phyloP scores from a whole-genome alignment of 2,329 filamentous ascomycete species.

The Albophoma yamanashiensis region DNA sequence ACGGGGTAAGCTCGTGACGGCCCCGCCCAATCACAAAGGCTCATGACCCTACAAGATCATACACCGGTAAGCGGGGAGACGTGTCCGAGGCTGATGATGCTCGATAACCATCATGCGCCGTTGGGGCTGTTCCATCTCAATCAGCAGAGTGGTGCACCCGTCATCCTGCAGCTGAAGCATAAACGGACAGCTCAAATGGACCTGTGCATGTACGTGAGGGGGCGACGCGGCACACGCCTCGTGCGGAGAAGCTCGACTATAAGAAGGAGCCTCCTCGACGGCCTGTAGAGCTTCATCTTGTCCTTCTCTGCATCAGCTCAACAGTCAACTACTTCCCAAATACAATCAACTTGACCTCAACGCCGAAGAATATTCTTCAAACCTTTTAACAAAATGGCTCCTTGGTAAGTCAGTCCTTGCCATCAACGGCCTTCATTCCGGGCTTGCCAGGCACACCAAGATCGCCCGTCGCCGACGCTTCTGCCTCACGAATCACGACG shows the following conservation, averaged over 20 bases:
- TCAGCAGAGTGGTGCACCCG: not conserved
- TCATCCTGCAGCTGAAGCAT: not conserved
- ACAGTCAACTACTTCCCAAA: not conserved
- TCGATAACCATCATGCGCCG: not conserved
- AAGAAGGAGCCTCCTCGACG: constrained; percentile 1
- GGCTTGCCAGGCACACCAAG: not conserved
- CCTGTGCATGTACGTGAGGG: not conserved
- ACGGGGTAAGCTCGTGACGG: not conserved
- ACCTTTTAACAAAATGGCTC: not conserved
- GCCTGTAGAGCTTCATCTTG: not conserved
- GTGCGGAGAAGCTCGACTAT: constrained; percentile 3
- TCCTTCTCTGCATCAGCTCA: not conserved
- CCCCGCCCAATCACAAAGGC: not conserved
- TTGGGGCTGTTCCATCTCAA: not conserved
- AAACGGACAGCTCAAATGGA: not conserved
- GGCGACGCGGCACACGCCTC: not conserved
- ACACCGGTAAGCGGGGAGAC: not conserved
- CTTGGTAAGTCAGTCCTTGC: not conserved
- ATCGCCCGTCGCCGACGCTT: not conserved
- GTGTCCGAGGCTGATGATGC: not conserved
- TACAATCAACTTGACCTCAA: not conserved
- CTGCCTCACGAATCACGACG: not conserved
- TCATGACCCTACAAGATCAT: not conserved
- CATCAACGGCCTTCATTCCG: not conserved
- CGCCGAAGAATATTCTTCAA: not conserved